Conservation (phyloP, 2,329 filamentous ascomycete genomes). For the Parastagonospora avenae region DNA sequence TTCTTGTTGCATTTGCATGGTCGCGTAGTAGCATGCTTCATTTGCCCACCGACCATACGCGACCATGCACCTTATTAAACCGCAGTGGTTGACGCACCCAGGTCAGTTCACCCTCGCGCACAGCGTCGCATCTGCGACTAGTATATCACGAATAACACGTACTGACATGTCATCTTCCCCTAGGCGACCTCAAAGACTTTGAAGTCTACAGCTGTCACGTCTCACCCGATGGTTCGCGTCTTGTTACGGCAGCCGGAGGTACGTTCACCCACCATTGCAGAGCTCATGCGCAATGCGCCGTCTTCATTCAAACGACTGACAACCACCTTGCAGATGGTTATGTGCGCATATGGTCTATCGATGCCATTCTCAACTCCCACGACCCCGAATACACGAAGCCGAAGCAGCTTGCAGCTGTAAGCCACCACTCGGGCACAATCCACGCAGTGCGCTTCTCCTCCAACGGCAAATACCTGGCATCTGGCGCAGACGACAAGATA, state of each 20-base stretch:
- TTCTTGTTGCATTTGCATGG: slow-evolving; percentile 18
- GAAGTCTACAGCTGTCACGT: slow-evolving; percentile 99
- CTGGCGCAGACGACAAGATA: slow-evolving; percentile 97
- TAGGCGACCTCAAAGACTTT: slow-evolving; percentile 95
- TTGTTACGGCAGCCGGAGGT: slow-evolving; percentile 94
- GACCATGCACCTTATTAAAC: slow-evolving; percentile 75
- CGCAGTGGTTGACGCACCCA: slow-evolving; percentile 93
- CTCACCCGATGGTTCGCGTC: slow-evolving; percentile 87
- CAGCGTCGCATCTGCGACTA: slow-evolving; percentile 3
- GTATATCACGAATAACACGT: background rate
- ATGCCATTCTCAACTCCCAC: slow-evolving; percentile 83
- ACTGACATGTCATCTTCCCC: slow-evolving; percentile 21
- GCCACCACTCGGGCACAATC: slow-evolving; percentile 96
- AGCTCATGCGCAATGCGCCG: slow-evolving; percentile 25
- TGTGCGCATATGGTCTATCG: slow-evolving; percentile 96
- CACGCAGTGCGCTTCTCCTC: slow-evolving; percentile 96
- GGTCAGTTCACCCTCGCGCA: slow-evolving; percentile 57
- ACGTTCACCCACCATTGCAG: slow-evolving; percentile 43
- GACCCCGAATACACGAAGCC: slow-evolving; percentile 75
- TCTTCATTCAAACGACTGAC: slow-evolving; percentile 21
- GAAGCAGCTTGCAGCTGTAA: slow-evolving; percentile 95
- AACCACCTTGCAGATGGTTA: slow-evolving; percentile 72
- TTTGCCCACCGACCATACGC: slow-evolving; percentile 19
- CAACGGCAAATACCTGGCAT: slow-evolving; percentile 93
- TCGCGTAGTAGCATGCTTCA: slow-evolving; percentile 33